These are phyloP conservation scores for Macrophomina pseudophaseolina DNA, from an alignment of 2,329 filamentous ascomycete species.

Conservation along the genomic window DNA sequence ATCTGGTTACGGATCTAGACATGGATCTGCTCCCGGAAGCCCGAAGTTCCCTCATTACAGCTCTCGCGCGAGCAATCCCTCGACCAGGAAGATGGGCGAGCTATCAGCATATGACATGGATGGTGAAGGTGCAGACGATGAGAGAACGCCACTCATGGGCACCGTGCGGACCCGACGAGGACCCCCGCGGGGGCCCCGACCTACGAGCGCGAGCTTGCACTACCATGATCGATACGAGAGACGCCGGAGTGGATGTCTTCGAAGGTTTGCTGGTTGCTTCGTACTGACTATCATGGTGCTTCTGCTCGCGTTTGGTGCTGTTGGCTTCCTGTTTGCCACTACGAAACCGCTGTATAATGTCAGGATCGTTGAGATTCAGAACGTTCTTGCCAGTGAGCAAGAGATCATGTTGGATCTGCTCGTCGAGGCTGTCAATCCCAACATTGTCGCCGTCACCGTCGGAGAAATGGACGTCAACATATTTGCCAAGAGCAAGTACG, in stretches of 20 bases:
- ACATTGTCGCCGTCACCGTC: conserved; percentile 85
- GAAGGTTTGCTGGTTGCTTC: conserved; percentile 82
- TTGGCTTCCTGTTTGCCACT: conserved; percentile 88
- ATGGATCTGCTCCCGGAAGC: conserved; percentile 61
- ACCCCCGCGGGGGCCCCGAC: conserved; percentile 53
- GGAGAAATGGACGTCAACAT: conserved; percentile 88
- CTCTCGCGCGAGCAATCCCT: conserved; percentile 46
- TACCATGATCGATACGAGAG: conserved; percentile 76
- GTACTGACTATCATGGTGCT: conserved; percentile 82
- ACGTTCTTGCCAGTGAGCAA: conserved; percentile 90
- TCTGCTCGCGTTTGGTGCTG: conserved; percentile 80
- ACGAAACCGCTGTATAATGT: conserved; percentile 85
- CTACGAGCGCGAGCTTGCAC: conserved; percentile 64
- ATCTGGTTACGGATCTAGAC: conserved; percentile 65
- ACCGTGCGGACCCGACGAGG: conserved; percentile 66
- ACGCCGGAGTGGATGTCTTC: conserved; percentile 61
- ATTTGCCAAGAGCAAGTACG: conserved; percentile 91
- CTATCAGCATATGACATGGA: conserved; percentile 79
- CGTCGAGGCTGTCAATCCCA: conserved; percentile 88
- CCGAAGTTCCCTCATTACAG: conserved; percentile 62
- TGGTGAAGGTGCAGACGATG: conserved; percentile 81
- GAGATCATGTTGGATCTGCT: conserved; percentile 93
- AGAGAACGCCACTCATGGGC: conserved; percentile 80
- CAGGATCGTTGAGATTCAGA: conserved; percentile 78
- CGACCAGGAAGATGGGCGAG: conserved; percentile 63